Evolutionary conservation across 2,329 filamentous ascomycete genomes (phyloP).

Genomic region (Mycosphaerelloides madeirae): DNA sequence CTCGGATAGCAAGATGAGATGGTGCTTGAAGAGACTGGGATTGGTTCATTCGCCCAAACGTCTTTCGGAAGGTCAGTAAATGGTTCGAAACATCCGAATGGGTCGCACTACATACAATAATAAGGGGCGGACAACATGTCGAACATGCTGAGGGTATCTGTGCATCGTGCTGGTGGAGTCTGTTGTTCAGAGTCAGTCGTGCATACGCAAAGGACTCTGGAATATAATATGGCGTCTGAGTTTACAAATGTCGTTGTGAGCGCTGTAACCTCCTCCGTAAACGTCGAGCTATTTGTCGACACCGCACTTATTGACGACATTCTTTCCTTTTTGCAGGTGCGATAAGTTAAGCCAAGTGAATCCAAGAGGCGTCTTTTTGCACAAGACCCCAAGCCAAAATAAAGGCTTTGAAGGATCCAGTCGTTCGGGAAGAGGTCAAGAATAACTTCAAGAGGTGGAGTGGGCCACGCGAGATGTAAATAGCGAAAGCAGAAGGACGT

Average conservation of each 20-base stretch:
- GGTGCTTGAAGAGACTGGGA: conserved; percentile 9
- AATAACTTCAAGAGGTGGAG: no score
- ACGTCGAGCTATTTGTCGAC: neutral
- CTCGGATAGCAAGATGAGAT: conserved; percentile 10
- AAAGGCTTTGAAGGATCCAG: no score
- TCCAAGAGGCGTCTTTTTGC: no score
- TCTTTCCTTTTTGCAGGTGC: neutral
- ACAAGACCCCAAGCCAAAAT: no score
- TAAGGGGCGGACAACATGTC: conserved; percentile 7
- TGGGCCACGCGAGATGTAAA: no score
- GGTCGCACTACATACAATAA: neutral
- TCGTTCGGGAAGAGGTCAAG: no score
- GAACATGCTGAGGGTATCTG: conserved; percentile 6
- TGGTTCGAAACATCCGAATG: no score
- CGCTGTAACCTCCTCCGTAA: conserved; percentile 1
- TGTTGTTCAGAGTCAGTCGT: no score
- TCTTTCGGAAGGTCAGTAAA: neutral
- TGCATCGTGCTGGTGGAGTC: conserved; percentile 12
- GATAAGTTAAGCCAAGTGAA: no score
- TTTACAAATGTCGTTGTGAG: conserved; percentile 9
- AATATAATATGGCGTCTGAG: no score
- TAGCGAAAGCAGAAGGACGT: no score
- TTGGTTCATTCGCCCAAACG: conserved; percentile 12
- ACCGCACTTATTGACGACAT: neutral
- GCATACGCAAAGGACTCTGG: no score